Percentiles rank a stretch among this genome's conserved stretches.
Conservation (phyloP, 192 early-diverging fungal species). For the Coemansia brasiliensis region DNA sequence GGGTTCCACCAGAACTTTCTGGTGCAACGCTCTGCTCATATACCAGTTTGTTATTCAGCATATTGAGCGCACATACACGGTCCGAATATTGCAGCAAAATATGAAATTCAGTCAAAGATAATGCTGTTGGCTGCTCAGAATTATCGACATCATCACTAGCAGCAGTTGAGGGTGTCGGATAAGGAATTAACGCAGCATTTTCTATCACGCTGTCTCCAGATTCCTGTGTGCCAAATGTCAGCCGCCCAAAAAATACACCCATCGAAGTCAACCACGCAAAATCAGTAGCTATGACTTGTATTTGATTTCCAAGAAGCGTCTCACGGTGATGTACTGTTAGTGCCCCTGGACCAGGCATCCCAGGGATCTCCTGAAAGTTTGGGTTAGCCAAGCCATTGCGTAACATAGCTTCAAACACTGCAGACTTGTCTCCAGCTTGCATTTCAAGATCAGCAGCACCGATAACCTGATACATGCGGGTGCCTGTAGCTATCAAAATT, state of each 20-base stretch:
- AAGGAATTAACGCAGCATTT: slow-evolving; percentile 82
- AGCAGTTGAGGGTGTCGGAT: slow-evolving; percentile 54
- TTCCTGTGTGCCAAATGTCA: slow-evolving; percentile 74
- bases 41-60: slow-evolving; percentile 77
- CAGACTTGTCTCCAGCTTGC: slow-evolving; percentile 51
- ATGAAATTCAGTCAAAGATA: slow-evolving; percentile 89
- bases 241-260: slow-evolving; percentile 84
- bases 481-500: slow-evolving; percentile 79
- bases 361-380: slow-evolving; percentile 65
- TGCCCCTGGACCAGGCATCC: slow-evolving; percentile 42
- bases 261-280: slow-evolving; percentile 92
- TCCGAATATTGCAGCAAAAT: slow-evolving; percentile 81
- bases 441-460: slow-evolving; percentile 59
- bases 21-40: slow-evolving; percentile 73
- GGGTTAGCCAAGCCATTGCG: slow-evolving; percentile 65
- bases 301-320: slow-evolving; percentile 2
- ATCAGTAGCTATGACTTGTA: slow-evolving; percentile 43
- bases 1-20: slow-evolving; percentile 56
- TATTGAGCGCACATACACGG: slow-evolving; percentile 73
- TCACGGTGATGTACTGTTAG: slow-evolving; percentile 42
- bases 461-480: slow-evolving; percentile 89
- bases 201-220: slow-evolving; percentile 78
- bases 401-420: slow-evolving; percentile 81
- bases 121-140: slow-evolving; percentile 66
- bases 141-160: slow-evolving; percentile 8